These are phyloP conservation scores for Psidium guajava DNA, from an alignment of 345 rosid genomes.

Conservation along the genomic window DNA sequence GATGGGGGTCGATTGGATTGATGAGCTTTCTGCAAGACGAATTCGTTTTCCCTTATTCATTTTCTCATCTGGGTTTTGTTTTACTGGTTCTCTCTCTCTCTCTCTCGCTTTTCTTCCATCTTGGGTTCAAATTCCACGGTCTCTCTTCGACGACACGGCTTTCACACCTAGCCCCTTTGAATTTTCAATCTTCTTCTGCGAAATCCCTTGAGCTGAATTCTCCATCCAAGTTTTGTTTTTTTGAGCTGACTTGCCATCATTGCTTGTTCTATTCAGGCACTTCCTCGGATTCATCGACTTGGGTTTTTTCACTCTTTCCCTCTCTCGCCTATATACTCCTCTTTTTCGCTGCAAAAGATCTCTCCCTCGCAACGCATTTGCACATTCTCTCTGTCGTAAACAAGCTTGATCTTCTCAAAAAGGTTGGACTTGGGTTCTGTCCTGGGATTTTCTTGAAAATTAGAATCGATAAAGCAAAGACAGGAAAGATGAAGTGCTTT, in stretches of 20 bases:
- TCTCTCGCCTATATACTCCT: not conserved
- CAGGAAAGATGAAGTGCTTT: slow-evolving; percentile 4
- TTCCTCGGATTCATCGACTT: not conserved
- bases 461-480: not conserved
- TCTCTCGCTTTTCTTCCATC: not conserved
- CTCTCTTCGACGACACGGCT: not conserved
- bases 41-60: not conserved
- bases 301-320: not conserved
- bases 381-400: not conserved
- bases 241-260: not conserved
- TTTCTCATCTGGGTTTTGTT: not conserved
- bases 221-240: not conserved
- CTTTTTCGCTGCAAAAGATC: not conserved
- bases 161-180: not conserved
- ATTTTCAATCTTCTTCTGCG: not conserved
- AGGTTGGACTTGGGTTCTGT: not conserved
- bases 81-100: not conserved
- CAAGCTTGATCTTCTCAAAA: not conserved
- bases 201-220: not conserved
- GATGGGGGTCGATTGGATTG: not conserved
- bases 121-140: not conserved
- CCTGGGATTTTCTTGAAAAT: not conserved
- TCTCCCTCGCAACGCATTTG: not conserved
- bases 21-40: not conserved
- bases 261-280: not conserved